A percentile compares a stretch with the other conserved stretches of the same genome.
Conservation (phyloP, 2,329 filamentous ascomycete genomes). For the Paramyrothecium roridum region DNA sequence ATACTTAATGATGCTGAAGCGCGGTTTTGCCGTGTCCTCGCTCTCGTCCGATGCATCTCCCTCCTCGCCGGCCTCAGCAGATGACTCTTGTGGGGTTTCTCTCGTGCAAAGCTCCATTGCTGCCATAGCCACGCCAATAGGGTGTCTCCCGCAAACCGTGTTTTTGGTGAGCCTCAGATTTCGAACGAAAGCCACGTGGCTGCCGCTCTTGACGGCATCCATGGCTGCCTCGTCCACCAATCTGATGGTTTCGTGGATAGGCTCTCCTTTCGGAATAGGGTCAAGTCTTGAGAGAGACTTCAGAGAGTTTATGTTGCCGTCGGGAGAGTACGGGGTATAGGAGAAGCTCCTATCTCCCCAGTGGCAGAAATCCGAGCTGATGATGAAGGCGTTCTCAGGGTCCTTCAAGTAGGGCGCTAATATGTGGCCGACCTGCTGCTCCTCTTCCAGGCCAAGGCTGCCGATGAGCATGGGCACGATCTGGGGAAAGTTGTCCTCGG, state of each 20-base stretch:
- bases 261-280: constrained; percentile 31
- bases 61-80: constrained; percentile 19
- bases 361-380: constrained; percentile 96
- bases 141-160: constrained; percentile 91
- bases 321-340: constrained; percentile 72
- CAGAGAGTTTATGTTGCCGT: constrained; percentile 33
- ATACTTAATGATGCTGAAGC: constrained; percentile 81
- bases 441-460: constrained; percentile 60
- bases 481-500: constrained; percentile 58
- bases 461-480: constrained; percentile 87
- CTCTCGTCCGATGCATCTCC: background rate
- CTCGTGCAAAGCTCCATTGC: constrained; percentile 65
- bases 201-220: constrained; percentile 76
- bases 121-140: constrained; percentile 90
- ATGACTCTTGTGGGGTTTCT: constrained; percentile 17
- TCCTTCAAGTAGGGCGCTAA: constrained; percentile 77
- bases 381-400: constrained; percentile 74
- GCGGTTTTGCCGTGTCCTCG: constrained; percentile 35
- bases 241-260: constrained; percentile 83
- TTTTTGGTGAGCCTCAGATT: constrained; percentile 74
- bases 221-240: constrained; percentile 79
- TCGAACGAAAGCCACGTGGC: constrained; percentile 65
- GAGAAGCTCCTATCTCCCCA: constrained; percentile 76
- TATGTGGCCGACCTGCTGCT: constrained; percentile 66
- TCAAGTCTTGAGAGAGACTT: constrained; percentile 31